Base-by-base conservation (phyloP, 179 eudicot species). In the Silene coronaria region DNA sequence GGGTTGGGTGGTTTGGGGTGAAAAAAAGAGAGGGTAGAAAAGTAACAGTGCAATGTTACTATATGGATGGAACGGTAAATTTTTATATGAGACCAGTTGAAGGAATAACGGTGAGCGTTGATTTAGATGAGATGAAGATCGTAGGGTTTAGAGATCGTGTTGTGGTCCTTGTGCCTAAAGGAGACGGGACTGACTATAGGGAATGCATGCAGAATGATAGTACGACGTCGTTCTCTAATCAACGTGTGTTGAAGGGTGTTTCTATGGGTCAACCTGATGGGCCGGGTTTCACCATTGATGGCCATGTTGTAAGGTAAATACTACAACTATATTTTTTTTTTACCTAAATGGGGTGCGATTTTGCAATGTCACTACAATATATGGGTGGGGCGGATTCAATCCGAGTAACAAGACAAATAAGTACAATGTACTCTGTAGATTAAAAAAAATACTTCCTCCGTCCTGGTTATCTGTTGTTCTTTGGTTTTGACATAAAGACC, bases 51-150 rank as follows among this genome's bases (percentile, higher is more conserved):
- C 63, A 45, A 72, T 88, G 86, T 26, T 82, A 75, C 59, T 80
- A 78, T 66, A 67, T 68, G 62, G 84, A 84, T 16, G 87, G 86
- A 14, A 85, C 90, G 1, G 73, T 76, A 19, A 87, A 85, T 60
- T 32, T 85, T 59, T 89, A 78, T 75, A 76, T 84, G 85, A 81
- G 88, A 57, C 92, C 92, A 3, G 78, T 87, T 1, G 89, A 89
- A 62, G 90, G 87, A 13, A 68, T 82, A 3, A 82, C 82, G 0
- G 79, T 78, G 22, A 69, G 74, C 1, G 77, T 82, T 57, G 85
- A 85, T 84, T 77, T 88, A 32, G 88, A 88, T 58, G 22, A 32
- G 28, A 83, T 84, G 84, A 76, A 65, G 58, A 78, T 86, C 23
- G 13, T 76, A 1, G 80, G 74, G 16, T 80, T 61, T 58, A 48